phyloP scores from a whole-genome alignment of 371 early-diverging fungal species.

The Thermomucor indicae-seudaticae region DNA sequence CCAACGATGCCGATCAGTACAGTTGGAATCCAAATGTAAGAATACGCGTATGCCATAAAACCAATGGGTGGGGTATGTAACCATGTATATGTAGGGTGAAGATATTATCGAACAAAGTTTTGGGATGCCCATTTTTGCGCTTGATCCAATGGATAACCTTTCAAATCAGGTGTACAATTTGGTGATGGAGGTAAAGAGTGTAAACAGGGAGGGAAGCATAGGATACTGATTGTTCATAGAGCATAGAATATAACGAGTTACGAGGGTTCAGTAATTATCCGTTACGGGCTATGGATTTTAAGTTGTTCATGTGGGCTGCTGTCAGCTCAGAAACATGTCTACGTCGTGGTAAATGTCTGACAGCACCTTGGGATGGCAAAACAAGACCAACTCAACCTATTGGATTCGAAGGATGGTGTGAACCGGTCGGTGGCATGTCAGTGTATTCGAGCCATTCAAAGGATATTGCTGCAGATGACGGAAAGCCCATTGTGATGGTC shows the following conservation, averaged over 20 bases:
- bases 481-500: slow-evolving; percentile 64
- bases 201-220: background rate
- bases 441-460: slow-evolving; percentile 67
- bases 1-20: slow-evolving; percentile 42
- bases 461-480: slow-evolving; percentile 47
- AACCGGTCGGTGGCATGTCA: slow-evolving; percentile 67
- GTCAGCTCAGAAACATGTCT: slow-evolving; percentile 64
- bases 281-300: slow-evolving; percentile 64
- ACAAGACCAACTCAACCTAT: too few species aligned
- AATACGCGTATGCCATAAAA: background rate
- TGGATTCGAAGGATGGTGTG: slow-evolving; percentile 59
- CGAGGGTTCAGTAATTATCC: slow-evolving; percentile 54
- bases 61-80: background rate
- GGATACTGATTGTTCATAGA: slow-evolving; percentile 27
- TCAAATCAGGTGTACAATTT: slow-evolving; percentile 35
- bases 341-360: slow-evolving; percentile 47
- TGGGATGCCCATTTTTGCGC: slow-evolving; percentile 67
- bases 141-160: slow-evolving; percentile 42
- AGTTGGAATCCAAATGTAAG: slow-evolving; percentile 68
- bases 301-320: slow-evolving; percentile 73
- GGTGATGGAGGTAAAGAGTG: slow-evolving; percentile 17
- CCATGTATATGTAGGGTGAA: slow-evolving; percentile 46
- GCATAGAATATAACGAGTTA: slow-evolving; percentile 43
- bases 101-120: slow-evolving; percentile 47
- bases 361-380: too few species aligned